These are phyloP conservation scores for Coleophoma crateriformis DNA, from an alignment of 2,329 filamentous ascomycete species.

Conservation along the genomic window DNA sequence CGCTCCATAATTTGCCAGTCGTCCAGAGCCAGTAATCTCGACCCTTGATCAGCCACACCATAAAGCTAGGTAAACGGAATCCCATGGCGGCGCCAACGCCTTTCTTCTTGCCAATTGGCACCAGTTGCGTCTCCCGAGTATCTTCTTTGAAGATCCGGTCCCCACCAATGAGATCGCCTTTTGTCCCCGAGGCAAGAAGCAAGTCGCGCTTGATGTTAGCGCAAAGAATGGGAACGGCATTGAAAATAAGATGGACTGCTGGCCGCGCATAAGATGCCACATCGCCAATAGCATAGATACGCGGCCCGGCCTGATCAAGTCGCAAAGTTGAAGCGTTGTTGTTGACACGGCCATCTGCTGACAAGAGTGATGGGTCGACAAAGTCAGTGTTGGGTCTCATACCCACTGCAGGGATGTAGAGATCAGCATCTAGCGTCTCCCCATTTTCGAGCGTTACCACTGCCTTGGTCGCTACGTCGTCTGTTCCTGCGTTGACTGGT, in stretches of 20 bases:
- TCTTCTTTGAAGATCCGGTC: slow-evolving; percentile 36
- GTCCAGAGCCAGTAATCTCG: slow-evolving; percentile 47
- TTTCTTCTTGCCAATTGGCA: slow-evolving; percentile 38
- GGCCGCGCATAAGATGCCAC: slow-evolving; percentile 32
- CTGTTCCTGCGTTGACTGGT: slow-evolving; percentile 24
- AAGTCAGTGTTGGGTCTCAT: slow-evolving; percentile 35
- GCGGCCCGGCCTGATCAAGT: slow-evolving; percentile 27
- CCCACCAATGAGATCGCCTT: slow-evolving; percentile 9
- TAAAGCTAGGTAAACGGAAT: slow-evolving; percentile 34
- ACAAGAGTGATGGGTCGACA: slow-evolving; percentile 24
- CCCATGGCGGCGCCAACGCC: slow-evolving; percentile 40
- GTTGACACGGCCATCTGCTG: slow-evolving; percentile 30
- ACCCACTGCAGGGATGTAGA: slow-evolving; percentile 43
- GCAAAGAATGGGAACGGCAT: slow-evolving; percentile 35
- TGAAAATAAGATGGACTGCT: slow-evolving; percentile 35
- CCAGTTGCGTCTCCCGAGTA: slow-evolving; percentile 37
- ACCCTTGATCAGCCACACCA: slow-evolving; percentile 44
- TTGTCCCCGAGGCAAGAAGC: slow-evolving; percentile 27
- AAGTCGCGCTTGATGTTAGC: slow-evolving; percentile 45
- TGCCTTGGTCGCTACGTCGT: slow-evolving; percentile 20
- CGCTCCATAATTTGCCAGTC: slow-evolving; percentile 40
- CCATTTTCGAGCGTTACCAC: slow-evolving; percentile 35
- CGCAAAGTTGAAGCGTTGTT: slow-evolving; percentile 32
- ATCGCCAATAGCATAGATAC: slow-evolving; percentile 43
- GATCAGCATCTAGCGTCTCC: slow-evolving; percentile 32